Evolutionary conservation across 2,329 filamentous ascomycete genomes (phyloP).

Genomic region (Penicillium palitans): DNA sequence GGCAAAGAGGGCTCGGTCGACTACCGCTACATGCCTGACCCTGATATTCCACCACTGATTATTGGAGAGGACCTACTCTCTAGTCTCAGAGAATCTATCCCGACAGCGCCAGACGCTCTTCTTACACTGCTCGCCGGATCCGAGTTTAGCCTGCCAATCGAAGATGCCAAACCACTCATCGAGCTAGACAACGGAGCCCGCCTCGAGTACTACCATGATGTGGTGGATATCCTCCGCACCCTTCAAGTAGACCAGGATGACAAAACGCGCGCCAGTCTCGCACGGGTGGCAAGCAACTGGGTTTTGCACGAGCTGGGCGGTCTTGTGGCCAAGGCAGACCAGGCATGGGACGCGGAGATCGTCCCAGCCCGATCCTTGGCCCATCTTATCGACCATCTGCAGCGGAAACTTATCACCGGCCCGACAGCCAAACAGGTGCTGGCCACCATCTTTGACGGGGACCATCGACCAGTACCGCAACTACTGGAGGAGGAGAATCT

Average conservation of each 20-base stretch:
- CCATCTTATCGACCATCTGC: conserved; percentile 46
- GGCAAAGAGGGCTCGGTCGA: conserved; percentile 97
- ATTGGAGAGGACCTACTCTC: conserved; percentile 70
- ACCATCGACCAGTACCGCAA: conserved; percentile 49
- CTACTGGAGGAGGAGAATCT: conserved; percentile 61
- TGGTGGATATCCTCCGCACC: conserved; percentile 40
- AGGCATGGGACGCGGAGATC: conserved; percentile 40
- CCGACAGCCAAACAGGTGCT: conserved; percentile 63
- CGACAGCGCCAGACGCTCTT: conserved; percentile 70
- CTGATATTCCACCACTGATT: conserved; percentile 78
- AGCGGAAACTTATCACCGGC: conserved; percentile 51
- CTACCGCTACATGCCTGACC: conserved; percentile 98
- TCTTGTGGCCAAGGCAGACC: conserved; percentile 56
- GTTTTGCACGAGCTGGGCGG: conserved; percentile 75
- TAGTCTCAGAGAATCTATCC: conserved; percentile 63
- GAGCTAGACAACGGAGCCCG: conserved; percentile 75
- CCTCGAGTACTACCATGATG: conserved; percentile 70
- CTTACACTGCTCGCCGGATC: conserved; percentile 60
- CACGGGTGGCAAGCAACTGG: conserved; percentile 63
- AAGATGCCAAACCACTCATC: conserved; percentile 80
- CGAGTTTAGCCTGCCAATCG: conserved; percentile 68
- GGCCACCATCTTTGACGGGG: conserved; percentile 54
- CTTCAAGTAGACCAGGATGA: conserved; percentile 29
- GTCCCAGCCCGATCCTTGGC: conserved; percentile 48
- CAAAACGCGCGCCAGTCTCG: conserved; percentile 36